Evolutionary conservation across 1,284 basidiomycete genomes (phyloP).

Genomic region (Exobasidium rhododendri): DNA sequence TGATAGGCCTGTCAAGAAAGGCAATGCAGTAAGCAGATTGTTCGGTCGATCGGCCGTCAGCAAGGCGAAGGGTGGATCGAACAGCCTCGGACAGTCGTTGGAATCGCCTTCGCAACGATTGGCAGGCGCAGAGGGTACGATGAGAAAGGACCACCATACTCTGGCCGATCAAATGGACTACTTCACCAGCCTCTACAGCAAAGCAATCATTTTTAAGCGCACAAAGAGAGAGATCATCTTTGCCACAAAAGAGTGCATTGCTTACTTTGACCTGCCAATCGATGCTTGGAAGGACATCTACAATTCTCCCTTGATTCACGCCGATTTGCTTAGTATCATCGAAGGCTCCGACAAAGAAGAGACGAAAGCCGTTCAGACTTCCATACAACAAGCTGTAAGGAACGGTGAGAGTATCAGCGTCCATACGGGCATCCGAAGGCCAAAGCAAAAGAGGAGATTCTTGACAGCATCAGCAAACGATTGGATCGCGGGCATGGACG

Average conservation of each 20-base stretch:
- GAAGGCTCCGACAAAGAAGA: slow-evolving; percentile 12
- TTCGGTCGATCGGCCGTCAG: background rate
- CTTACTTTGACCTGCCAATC: slow-evolving; percentile 15
- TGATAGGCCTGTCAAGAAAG: background rate
- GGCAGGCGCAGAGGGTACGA: slow-evolving; percentile 9
- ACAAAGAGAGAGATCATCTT: slow-evolving; percentile 25
- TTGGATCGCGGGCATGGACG: background rate
- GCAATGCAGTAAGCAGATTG: background rate
- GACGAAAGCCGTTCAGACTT: slow-evolving; percentile 1
- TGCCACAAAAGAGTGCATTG: slow-evolving; percentile 16
- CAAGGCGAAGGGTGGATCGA: background rate
- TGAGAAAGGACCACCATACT: slow-evolving; percentile 12
- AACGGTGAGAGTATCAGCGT: slow-evolving; percentile 8
- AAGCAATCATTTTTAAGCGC: slow-evolving; percentile 21
- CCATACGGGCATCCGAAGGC: slow-evolving; percentile 7
- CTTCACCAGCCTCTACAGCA: slow-evolving; percentile 20
- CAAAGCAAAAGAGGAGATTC: background rate
- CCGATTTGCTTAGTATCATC: slow-evolving; percentile 15
- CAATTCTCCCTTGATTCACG: slow-evolving; percentile 11
- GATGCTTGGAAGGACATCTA: slow-evolving; percentile 10
- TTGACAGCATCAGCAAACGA: background rate
- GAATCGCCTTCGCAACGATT: slow-evolving; percentile 9
- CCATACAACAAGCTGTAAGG: slow-evolving; percentile 14
- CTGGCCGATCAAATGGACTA: slow-evolving; percentile 24
- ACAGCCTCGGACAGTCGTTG: background rate